Evolutionary conservation across 2,329 filamentous ascomycete species (phyloP).

Genomic region (Stagonosporopsis vannaccii): DNA sequence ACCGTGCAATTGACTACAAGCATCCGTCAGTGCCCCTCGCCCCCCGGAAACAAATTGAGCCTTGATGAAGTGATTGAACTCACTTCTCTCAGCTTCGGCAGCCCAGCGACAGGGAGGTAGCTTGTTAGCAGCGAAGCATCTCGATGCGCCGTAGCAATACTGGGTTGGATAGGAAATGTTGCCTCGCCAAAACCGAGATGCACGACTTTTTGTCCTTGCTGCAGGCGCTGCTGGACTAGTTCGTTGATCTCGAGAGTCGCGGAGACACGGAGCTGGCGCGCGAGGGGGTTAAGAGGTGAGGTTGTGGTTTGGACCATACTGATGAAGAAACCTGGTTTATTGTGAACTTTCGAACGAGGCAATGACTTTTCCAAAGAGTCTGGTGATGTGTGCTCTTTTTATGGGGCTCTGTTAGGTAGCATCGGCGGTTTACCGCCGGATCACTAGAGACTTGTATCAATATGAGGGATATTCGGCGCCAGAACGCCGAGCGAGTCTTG

Average conservation of each 20-base stretch:
- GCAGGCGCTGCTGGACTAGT: not conserved
- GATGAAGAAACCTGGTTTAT: no score
- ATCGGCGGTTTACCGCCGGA: no score
- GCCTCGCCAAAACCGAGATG: constrained; percentile 14
- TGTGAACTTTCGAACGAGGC: no score
- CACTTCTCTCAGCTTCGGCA: constrained; percentile 1
- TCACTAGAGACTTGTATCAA: no score
- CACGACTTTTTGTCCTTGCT: not conserved
- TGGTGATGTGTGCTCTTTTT: no score
- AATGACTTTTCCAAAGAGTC: no score
- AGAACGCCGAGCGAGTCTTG: no score
- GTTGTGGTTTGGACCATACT: no score
- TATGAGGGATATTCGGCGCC: no score
- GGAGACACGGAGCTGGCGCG: constrained; percentile 4
- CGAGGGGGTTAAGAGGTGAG: not conserved
- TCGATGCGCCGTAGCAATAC: not conserved
- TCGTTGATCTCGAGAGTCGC: constrained; percentile 12
- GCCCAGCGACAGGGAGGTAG: constrained; percentile 8
- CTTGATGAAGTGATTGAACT: no score
- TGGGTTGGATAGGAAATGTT: constrained; percentile 4
- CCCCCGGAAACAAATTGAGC: not conserved
- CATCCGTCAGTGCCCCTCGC: not conserved
- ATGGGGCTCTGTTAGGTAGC: no score
- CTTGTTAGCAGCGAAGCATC: constrained; percentile 1
- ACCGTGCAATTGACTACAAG: constrained; percentile 7